Evolutionary conservation across 1,284 basidiomycete genomes (phyloP).

Genomic region (Heimioporus punctisporus): DNA sequence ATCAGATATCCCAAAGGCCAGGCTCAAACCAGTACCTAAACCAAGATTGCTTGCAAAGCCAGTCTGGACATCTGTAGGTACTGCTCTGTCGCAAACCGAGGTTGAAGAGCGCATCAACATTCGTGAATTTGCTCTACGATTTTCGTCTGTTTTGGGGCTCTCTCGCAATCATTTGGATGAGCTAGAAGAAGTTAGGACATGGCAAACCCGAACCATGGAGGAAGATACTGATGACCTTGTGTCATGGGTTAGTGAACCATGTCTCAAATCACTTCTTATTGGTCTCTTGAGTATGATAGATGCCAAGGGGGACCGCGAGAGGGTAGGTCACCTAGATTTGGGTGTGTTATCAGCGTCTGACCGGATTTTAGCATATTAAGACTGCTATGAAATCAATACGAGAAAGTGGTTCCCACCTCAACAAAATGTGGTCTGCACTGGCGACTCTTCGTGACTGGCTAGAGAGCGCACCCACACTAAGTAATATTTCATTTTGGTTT

Average conservation of each 20-base stretch:
- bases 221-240: slow-evolving; percentile 43
- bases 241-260: slow-evolving; percentile 65
- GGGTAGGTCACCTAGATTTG: slow-evolving; percentile 31
- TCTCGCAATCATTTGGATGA: slow-evolving; percentile 61
- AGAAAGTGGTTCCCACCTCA: slow-evolving; percentile 52
- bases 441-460: slow-evolving; percentile 45
- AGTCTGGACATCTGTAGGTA: slow-evolving; percentile 53
- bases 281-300: slow-evolving; percentile 58
- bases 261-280: slow-evolving; percentile 59
- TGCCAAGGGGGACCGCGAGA: slow-evolving; percentile 42
- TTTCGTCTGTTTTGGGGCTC: slow-evolving; percentile 55
- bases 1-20: slow-evolving; percentile 8
- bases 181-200: slow-evolving; percentile 57
- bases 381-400: slow-evolving; percentile 53
- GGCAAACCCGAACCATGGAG: slow-evolving; percentile 34
- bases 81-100: slow-evolving; percentile 44
- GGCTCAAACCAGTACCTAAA: slow-evolving; percentile 11
- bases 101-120: slow-evolving; percentile 66
- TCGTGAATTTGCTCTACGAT: slow-evolving; percentile 73
- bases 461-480: slow-evolving; percentile 14
- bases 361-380: slow-evolving; percentile 41
- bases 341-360: not conserved
- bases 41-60: slow-evolving; percentile 38
- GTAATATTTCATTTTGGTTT: slow-evolving; percentile 36
- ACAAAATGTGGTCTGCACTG: slow-evolving; percentile 62